Base-by-base conservation (phyloP, 2,329 filamentous ascomycete species). In the Corniculantispora saksenae region DNA sequence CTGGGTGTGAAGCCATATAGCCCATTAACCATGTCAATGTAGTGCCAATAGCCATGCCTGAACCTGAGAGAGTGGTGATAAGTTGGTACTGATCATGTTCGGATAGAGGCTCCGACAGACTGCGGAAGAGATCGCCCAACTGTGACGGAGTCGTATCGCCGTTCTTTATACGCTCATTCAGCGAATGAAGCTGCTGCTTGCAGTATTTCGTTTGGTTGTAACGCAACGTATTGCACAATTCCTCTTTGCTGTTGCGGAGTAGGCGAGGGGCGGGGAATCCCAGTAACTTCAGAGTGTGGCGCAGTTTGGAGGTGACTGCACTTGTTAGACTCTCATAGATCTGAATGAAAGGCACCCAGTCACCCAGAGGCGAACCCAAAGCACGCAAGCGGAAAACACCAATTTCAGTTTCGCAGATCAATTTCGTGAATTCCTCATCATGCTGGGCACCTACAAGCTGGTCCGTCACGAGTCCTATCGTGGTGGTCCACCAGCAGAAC, bases 121-220 rank as follows among this genome's bases (percentile, higher is more conserved):
- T 40, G 54, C 64, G 58, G 27, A 66, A 53, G 21, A 66, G 54
- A 40, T 66, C 60, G 21, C 64, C 64, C 8, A 66, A 40, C 35
- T 62, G 61, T 19, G 64, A 66, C 3, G 64, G 64, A 1, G 64
- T 66, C 40, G 61, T 38, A 53, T 66, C 64, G 29, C 64, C 64
- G 25, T 21, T 23, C 1, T 53, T 45, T 51, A 66, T 66, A 59
- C 64, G 64, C 32, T 57, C 58, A 13, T 51, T 48, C 3, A 66
- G 64, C 17, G 50, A 53, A 32, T 47, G 27, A 15, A 66, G 58
- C 53, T 66, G 64, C 29, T 23, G 23, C 43, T 63, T 66, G 51
- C 64, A 59, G 45, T 66, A 66, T 12, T 45, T 59, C 6, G 56
- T 48, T 29, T 59, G 56, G 15, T 59, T 59, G 25, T 23, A 48